These are phyloP conservation scores for Alternaria atra DNA, from an alignment of 2,329 filamentous ascomycete species.

Conservation along the genomic window DNA sequence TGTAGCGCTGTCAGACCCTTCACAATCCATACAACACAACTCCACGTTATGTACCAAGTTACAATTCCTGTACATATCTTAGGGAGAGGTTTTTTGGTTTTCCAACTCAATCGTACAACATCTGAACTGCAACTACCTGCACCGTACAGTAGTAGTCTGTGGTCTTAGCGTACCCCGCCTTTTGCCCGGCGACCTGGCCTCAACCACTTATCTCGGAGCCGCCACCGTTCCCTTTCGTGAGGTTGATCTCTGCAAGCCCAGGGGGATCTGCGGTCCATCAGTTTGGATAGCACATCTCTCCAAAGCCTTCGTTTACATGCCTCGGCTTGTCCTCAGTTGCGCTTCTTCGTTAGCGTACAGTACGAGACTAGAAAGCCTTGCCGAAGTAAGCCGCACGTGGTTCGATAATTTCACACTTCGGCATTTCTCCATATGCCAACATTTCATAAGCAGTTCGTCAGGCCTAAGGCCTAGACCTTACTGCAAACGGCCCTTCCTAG, in stretches of 20 bases:
- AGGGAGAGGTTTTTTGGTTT: not conserved
- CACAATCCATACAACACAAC: not conserved
- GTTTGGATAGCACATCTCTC: not conserved
- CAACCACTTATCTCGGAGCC: not conserved
- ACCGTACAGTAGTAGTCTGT: not conserved
- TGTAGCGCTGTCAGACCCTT: not conserved
- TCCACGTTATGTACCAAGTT: not conserved
- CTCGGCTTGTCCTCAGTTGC: not conserved
- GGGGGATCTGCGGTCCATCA: not conserved
- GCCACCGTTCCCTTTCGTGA: slow-evolving; percentile 2
- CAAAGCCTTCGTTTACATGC: not conserved
- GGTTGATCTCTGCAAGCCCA: not conserved
- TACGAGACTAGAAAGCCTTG: not conserved
- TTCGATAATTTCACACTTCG: slow-evolving; percentile 8
- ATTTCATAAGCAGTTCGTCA: not conserved
- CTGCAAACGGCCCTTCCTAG: not conserved
- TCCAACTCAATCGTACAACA: not conserved
- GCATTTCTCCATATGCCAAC: slow-evolving; percentile 2
- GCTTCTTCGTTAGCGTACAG: not conserved
- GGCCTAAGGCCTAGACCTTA: slow-evolving; percentile 7
- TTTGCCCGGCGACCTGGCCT: not conserved
- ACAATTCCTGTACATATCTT: not conserved
- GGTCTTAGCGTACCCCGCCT: slow-evolving; percentile 11
- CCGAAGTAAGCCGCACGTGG: slow-evolving; percentile 15
- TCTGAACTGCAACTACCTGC: not conserved